phyloP scores from a whole-genome alignment of 768 basidiomycete genomes.

The Lactarius trivialis region DNA sequence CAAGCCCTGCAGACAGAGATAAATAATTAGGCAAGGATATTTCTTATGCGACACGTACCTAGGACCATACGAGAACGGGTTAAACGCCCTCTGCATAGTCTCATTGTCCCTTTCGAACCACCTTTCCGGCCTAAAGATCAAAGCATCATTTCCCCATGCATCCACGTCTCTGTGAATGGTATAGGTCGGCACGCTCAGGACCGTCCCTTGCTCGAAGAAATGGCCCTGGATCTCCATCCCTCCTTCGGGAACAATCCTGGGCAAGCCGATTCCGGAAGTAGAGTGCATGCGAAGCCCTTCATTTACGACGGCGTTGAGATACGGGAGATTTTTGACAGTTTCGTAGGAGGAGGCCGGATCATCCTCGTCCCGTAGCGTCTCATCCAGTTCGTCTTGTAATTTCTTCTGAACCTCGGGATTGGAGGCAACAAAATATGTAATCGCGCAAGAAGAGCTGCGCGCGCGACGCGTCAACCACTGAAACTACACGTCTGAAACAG shows the following conservation, averaged over 20 bases:
- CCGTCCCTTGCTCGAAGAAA: constrained; percentile 65
- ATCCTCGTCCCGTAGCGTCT: constrained; percentile 51
- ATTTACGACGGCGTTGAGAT: constrained; percentile 82
- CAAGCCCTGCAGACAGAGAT: constrained; percentile 48
- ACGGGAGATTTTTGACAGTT: constrained; percentile 66
- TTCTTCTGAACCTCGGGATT: constrained; percentile 60
- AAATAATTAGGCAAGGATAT: not conserved
- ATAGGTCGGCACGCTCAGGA: constrained; percentile 76
- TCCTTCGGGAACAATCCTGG: constrained; percentile 68
- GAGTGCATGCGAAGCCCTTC: constrained; percentile 83
- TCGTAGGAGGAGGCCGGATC: constrained; percentile 57
- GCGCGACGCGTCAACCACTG: not conserved
- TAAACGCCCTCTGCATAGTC: constrained; percentile 65
- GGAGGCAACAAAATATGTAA: constrained; percentile 74
- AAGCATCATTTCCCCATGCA: constrained; percentile 76
- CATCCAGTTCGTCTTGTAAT: constrained; percentile 70
- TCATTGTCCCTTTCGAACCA: constrained; percentile 71
- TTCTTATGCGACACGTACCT: constrained; percentile 37
- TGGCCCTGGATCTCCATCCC: constrained; percentile 56
- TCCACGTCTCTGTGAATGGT: constrained; percentile 67
- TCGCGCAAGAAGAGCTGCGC: constrained; percentile 78
- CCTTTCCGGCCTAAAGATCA: constrained; percentile 71
- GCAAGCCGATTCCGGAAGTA: constrained; percentile 77
- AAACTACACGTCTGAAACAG: constrained; percentile 1
- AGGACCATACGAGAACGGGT: constrained; percentile 81